phyloP scores from a whole-genome alignment of 1,139 yeast genomes.

The Yamadazyma membranifaciens region DNA sequence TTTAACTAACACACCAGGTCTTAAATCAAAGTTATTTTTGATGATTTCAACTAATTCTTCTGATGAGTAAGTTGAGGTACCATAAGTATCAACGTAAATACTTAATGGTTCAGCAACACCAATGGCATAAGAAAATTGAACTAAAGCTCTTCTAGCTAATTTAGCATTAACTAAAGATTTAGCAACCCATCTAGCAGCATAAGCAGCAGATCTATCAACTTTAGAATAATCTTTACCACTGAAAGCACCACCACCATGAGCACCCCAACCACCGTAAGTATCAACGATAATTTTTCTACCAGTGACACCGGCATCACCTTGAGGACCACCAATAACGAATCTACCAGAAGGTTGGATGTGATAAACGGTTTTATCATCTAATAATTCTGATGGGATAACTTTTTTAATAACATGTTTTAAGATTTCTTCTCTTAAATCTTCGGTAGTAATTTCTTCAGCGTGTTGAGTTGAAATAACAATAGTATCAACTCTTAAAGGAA shows the following conservation, averaged over 20 bases:
- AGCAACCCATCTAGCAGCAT: slow-evolving; percentile 99
- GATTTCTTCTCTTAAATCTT: slow-evolving; percentile 79
- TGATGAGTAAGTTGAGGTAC: slow-evolving; percentile 88
- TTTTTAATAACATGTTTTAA: slow-evolving; percentile 79
- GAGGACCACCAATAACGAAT: slow-evolving; percentile 99
- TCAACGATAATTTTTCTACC: slow-evolving; percentile 99
- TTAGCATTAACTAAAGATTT: slow-evolving; percentile 94
- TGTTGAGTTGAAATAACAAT: slow-evolving; percentile 97
- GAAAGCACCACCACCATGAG: slow-evolving; percentile 99
- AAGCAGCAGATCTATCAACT: slow-evolving; percentile 99
- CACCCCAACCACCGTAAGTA: slow-evolving; percentile 99
- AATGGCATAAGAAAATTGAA: slow-evolving; percentile 98
- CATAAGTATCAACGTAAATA: slow-evolving; percentile 95
- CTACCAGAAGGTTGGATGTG: slow-evolving; percentile 99
- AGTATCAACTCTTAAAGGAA: slow-evolving; percentile 96
- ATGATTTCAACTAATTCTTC: slow-evolving; percentile 88
- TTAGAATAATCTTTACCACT: slow-evolving; percentile 99
- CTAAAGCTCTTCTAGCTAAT: slow-evolving; percentile 95
- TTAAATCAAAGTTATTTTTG: slow-evolving; percentile 92
- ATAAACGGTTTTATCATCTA: slow-evolving; percentile 93
- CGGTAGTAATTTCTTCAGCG: slow-evolving; percentile 93
- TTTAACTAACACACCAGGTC: slow-evolving; percentile 98
- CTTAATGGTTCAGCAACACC: slow-evolving; percentile 99
- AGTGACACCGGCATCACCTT: slow-evolving; percentile 99
- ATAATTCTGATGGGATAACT: slow-evolving; percentile 86